phyloP scores from a whole-genome alignment of 2,329 filamentous ascomycete genomes.

The Metarhizium anisopliae region DNA sequence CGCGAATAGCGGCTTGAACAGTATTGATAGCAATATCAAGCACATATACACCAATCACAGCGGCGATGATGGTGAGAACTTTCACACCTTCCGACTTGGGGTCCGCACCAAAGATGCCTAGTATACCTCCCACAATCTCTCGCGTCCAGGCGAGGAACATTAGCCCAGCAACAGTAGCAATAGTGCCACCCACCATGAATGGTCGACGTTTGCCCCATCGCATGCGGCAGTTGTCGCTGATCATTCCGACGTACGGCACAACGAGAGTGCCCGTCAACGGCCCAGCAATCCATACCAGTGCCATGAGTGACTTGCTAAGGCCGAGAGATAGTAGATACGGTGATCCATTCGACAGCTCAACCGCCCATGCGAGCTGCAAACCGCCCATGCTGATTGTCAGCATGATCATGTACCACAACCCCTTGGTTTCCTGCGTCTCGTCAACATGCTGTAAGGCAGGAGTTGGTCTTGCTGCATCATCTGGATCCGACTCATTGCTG shows the following conservation, averaged over 20 bases:
- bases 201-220: constrained; percentile 72
- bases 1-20: constrained; percentile 85
- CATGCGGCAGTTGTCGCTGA: constrained; percentile 68
- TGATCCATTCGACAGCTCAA: constrained; percentile 88
- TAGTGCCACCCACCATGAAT: constrained; percentile 65
- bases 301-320: constrained; percentile 74
- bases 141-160: constrained; percentile 65
- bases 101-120: constrained; percentile 63
- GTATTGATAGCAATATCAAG: constrained; percentile 95
- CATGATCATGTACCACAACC: constrained; percentile 74
- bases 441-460: constrained; percentile 8
- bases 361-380: constrained; percentile 90
- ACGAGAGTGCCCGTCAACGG: constrained; percentile 71
- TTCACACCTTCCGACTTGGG: constrained; percentile 56
- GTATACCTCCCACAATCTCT: constrained; percentile 59
- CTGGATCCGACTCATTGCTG: constrained; percentile 1
- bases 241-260: constrained; percentile 74
- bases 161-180: constrained; percentile 58
- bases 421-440: constrained; percentile 58
- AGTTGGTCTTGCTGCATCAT: not conserved
- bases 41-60: constrained; percentile 79
- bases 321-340: constrained; percentile 73
- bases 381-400: constrained; percentile 82
- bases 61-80: constrained; percentile 61
- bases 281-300: constrained; percentile 76